Base-by-base conservation (phyloP, 441 rosid species). In the Pelargonium cotyledonis region DNA sequence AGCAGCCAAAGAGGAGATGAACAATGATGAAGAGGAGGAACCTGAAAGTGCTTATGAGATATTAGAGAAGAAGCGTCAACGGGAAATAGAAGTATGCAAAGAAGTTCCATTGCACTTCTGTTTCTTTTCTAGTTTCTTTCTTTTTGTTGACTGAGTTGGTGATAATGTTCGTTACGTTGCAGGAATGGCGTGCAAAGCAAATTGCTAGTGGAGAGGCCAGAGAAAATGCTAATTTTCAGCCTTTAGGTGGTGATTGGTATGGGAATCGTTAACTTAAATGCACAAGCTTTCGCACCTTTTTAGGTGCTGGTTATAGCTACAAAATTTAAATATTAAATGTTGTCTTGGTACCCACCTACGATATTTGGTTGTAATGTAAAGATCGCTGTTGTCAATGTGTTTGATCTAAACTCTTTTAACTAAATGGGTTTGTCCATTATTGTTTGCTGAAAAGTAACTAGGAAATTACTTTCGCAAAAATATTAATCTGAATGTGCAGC, bases 171-270 rank as follows among this genome's bases (percentile, higher is more conserved):
- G 9, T 70, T 76, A 68, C 16, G 66, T 65, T 74, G 74, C 83
- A 89, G 96, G 95, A 85, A 78, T 95, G 98, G 99, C 88, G 65
- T 71, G 87, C 88, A 12, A 81, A 87, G 73, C 98, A 95, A 77
- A 89, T 92, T 62, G 90, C 95, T 1, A 95, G 93, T 68, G 91
- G 97, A 73, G 99, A 90, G 80, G 97, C 96, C 63, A 86, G 80
- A 79, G 95, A 86, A 68, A 95, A 95, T 71, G 99, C 99, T 11
- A 92, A 95, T 82, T 95, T 95, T 81, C 99, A 95, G 83, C 96
- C 99, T 31, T 78, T 95, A 26, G 95, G 96, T 57, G 95, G 98
- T 60, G 97, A 95, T 79, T 95, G 99, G 98, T 95, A 80, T 19
- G 81, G 58, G 72, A 66, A 68, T 62, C 21, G 0, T 10, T 14